Evolutionary conservation across 352 stramenopile species (phyloP).

Genomic region (Phytophthora chlamydospora): DNA sequence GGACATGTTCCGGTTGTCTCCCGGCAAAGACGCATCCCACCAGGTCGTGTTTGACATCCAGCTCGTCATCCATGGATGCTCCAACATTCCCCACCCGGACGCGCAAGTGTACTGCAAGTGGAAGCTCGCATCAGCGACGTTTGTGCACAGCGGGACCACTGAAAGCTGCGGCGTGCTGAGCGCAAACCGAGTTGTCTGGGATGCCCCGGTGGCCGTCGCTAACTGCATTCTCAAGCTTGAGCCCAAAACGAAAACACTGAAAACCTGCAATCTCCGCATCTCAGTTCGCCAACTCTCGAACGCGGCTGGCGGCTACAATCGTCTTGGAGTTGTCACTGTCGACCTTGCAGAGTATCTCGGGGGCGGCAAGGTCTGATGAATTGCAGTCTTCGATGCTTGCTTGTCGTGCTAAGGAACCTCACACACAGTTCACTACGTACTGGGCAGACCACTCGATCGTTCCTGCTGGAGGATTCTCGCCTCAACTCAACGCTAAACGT

Average conservation of each 20-base stretch:
- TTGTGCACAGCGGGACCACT: constrained; percentile 13
- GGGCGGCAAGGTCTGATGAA: constrained; percentile 14
- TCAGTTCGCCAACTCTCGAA: constrained; percentile 38
- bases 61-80: constrained; percentile 39
- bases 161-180: constrained; percentile 28
- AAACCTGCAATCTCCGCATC: constrained; percentile 34
- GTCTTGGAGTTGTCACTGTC: constrained; percentile 36
- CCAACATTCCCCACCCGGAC: constrained; percentile 39
- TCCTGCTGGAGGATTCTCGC: constrained; percentile 41
- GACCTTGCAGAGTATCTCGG: constrained; percentile 46
- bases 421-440: no score
- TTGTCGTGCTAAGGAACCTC: not conserved
- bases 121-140: constrained; percentile 28
- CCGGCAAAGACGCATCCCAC: constrained; percentile 11
- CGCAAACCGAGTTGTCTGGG: constrained; percentile 38
- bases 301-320: constrained; percentile 21
- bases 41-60: constrained; percentile 39
- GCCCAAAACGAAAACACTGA: constrained; percentile 29
- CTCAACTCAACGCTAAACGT: constrained; percentile 49
- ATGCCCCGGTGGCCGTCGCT: constrained; percentile 24
- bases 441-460: constrained; percentile 23
- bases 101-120: constrained; percentile 47
- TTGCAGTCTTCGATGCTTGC: not conserved
- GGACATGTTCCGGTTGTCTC: constrained; percentile 14
- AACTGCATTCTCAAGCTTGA: constrained; percentile 35